These are phyloP conservation scores for Metarhizium brunneum DNA, from an alignment of 2,329 filamentous ascomycete species.

Conservation along the genomic window DNA sequence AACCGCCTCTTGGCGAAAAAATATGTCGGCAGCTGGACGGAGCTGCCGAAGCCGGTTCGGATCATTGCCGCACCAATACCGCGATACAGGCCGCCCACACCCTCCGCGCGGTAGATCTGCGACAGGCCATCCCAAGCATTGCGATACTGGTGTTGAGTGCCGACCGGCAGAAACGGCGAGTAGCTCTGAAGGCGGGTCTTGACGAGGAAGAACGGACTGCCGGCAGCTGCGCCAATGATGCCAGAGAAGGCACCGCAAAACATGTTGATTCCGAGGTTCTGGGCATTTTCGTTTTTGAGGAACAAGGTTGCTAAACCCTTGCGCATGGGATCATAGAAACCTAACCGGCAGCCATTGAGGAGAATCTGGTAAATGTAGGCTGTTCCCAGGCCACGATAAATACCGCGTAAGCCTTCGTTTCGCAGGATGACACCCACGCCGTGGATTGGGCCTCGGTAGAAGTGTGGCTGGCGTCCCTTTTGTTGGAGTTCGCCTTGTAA, in stretches of 20 bases:
- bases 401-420: conserved; percentile 78
- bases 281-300: conserved; percentile 62
- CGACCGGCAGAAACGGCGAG: conserved; percentile 85
- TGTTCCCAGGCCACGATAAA: conserved; percentile 82
- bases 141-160: conserved; percentile 90
- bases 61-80: conserved; percentile 93
- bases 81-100: conserved; percentile 73
- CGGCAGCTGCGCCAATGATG: conserved; percentile 83
- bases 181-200: conserved; percentile 94
- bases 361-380: conserved; percentile 96
- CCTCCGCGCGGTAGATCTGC: conserved; percentile 71
- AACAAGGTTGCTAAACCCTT: conserved; percentile 58
- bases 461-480: conserved; percentile 73
- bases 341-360: conserved; percentile 90
- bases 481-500: conserved; percentile 89
- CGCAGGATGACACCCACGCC: conserved; percentile 82
- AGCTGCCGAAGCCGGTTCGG: conserved; percentile 88
- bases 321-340: conserved; percentile 95
- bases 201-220: conserved; percentile 94
- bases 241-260: conserved; percentile 84
- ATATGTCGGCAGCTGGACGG: conserved; percentile 93
- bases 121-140: conserved; percentile 76
- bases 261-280: conserved; percentile 87
- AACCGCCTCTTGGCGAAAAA: conserved; percentile 92
- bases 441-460: conserved; percentile 88